Percentiles rank a stretch among this genome's conserved stretches.
These are phyloP conservation scores for Claviceps quebecensis DNA, from an alignment of 2,329 filamentous ascomycete genomes.

Conservation along the genomic window DNA sequence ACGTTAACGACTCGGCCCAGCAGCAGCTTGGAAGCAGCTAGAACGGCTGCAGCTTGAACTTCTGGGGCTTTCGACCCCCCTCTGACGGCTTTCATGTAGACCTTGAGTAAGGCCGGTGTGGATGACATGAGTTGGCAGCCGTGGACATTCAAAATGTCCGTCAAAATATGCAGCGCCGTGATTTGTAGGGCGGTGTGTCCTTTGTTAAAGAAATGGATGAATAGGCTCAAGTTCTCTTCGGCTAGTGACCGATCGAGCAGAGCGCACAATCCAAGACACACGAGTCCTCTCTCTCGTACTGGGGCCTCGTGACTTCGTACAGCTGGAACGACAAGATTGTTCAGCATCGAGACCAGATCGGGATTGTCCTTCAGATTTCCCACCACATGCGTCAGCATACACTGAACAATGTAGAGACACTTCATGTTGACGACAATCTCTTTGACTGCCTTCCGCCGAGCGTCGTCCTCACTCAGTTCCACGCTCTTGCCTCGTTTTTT, in stretches of 20 bases:
- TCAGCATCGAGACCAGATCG: constrained; percentile 92
- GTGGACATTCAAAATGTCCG: constrained; percentile 83
- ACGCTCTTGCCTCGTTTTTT: constrained; percentile 26
- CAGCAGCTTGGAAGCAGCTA: constrained; percentile 74
- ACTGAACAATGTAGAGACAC: constrained; percentile 92
- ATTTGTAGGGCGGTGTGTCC: constrained; percentile 82
- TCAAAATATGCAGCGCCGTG: constrained; percentile 79
- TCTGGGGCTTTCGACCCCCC: constrained; percentile 53
- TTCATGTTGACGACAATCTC: constrained; percentile 98
- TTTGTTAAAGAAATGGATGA: constrained; percentile 92
- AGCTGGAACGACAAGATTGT: constrained; percentile 90
- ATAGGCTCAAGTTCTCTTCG: constrained; percentile 80
- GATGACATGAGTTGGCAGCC: constrained; percentile 60
- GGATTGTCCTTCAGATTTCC: constrained; percentile 80
- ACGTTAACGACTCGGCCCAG: constrained; percentile 68
- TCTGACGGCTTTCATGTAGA: constrained; percentile 73
- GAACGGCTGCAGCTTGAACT: constrained; percentile 69
- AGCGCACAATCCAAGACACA: constrained; percentile 82
- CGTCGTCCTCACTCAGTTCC: constrained; percentile 48
- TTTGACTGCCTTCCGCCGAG: constrained; percentile 61
- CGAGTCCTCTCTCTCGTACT: constrained; percentile 76
- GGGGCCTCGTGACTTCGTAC: constrained; percentile 87
- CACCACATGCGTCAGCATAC: constrained; percentile 87
- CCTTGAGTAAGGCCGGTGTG: constrained; percentile 61
- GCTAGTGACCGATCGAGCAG: constrained; percentile 84